Conservation (phyloP, 768 basidiomycete genomes). For the Daedaleopsis sinensis region DNA sequence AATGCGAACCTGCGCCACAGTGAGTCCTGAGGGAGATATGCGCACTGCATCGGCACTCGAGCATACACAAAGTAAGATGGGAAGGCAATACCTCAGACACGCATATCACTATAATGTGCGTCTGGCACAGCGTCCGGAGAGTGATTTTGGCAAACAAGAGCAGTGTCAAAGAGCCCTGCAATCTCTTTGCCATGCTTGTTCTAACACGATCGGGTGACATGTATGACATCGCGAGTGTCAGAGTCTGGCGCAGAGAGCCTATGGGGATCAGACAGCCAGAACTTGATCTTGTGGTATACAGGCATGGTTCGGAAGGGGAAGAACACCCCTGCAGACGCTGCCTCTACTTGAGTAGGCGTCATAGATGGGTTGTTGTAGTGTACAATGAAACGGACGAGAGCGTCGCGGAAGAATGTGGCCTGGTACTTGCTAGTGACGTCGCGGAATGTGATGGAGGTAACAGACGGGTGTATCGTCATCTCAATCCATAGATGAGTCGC, state of each 20-base stretch:
- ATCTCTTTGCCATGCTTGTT: slow-evolving; percentile 19
- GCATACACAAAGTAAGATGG: no score
- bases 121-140: no score
- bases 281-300: slow-evolving; percentile 37
- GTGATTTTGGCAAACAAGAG: slow-evolving; percentile 30
- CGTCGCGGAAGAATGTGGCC: slow-evolving; percentile 2
- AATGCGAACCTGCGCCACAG: slow-evolving; percentile 28
- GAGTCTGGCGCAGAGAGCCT: background rate
- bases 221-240: slow-evolving; percentile 31
- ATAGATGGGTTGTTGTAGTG: background rate
- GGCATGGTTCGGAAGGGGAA: slow-evolving; percentile 30
- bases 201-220: slow-evolving; percentile 28
- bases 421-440: background rate
- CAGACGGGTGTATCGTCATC: slow-evolving; percentile 8
- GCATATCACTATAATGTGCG: no score
- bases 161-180: slow-evolving; percentile 40
- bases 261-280: slow-evolving; percentile 19
- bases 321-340: background rate
- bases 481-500: background rate
- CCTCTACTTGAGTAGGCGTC: background rate
- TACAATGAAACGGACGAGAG: slow-evolving; percentile 11
- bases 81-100: no score
- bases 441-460: background rate
- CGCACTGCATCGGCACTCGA: slow-evolving; percentile 3
- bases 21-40: slow-evolving; percentile 28